phyloP scores from a whole-genome alignment of 495 filamentous ascomycete genomes.

The Aspergillus kassunensis region DNA sequence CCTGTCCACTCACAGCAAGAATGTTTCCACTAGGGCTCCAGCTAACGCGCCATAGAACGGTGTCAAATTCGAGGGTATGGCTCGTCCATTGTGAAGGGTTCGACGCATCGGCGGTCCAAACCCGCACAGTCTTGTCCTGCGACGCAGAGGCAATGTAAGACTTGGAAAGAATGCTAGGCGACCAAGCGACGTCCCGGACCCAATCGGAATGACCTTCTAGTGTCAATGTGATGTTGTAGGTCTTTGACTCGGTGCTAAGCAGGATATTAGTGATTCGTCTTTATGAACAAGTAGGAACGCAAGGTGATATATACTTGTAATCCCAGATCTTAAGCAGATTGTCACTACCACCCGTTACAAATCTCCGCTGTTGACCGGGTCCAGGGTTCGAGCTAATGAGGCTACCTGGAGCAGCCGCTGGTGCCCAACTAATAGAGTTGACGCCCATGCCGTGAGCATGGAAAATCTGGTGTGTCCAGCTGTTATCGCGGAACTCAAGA shows the following conservation, averaged over 20 bases:
- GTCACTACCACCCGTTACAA: conserved; percentile 92
- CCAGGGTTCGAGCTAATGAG: conserved; percentile 67
- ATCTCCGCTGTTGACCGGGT: conserved; percentile 61
- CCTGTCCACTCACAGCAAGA: conserved; percentile 84
- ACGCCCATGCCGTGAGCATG: conserved; percentile 88
- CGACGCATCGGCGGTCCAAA: conserved; percentile 80
- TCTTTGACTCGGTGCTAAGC: conserved; percentile 47
- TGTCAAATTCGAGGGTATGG: conserved; percentile 81
- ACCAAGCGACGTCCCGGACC: conserved; percentile 98
- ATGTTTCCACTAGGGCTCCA: conserved; percentile 99
- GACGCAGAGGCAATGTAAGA: conserved; percentile 89
- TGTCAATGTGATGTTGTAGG: conserved; percentile 54
- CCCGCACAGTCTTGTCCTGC: conserved; percentile 95
- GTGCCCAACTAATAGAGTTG: conserved; percentile 94
- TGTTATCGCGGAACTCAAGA: conserved; percentile 93
- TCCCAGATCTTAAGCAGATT: conserved; percentile 91
- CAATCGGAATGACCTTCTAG: conserved; percentile 84
- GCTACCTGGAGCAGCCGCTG: conserved; percentile 71
- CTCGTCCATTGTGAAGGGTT: conserved; percentile 67
- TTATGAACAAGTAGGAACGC: background rate
- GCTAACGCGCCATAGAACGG: conserved; percentile 90
- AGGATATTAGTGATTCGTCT: background rate
- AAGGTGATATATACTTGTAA: conserved; percentile 42
- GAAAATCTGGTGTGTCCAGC: conserved; percentile 80
- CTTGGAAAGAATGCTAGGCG: conserved; percentile 87